phyloP scores from a whole-genome alignment of 371 early-diverging fungal genomes.

The Apophysomyces variabilis region DNA sequence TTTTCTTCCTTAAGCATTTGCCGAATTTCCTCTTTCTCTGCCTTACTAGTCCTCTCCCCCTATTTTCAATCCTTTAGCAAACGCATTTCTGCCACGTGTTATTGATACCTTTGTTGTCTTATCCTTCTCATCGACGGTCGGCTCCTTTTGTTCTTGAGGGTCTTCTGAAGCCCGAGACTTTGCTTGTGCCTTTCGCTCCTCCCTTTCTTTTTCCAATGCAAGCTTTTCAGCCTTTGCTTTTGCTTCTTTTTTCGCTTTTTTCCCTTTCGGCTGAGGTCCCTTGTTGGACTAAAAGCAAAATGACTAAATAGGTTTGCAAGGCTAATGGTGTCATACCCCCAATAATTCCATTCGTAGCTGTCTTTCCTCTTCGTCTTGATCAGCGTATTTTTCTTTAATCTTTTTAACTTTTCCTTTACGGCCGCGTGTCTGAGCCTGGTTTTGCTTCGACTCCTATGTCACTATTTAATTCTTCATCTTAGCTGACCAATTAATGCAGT shows the following conservation, averaged over 20 bases:
- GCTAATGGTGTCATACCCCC: constrained; percentile 51
- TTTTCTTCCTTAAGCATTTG: constrained; percentile 78
- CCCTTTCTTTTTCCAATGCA: constrained; percentile 34
- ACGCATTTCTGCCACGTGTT: not conserved
- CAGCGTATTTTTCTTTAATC: constrained; percentile 90
- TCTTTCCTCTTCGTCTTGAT: constrained; percentile 94
- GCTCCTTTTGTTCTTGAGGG: constrained; percentile 14
- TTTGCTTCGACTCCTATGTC: constrained; percentile 10
- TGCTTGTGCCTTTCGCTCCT: constrained; percentile 43
- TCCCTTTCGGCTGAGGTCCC: constrained; percentile 76
- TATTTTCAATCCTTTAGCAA: not conserved
- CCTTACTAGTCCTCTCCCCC: constrained; percentile 19
- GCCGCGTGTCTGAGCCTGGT: constrained; percentile 70
- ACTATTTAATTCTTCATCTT: not conserved
- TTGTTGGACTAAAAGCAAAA: constrained; percentile 58
- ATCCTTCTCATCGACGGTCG: not conserved
- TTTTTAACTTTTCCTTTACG: constrained; percentile 89
- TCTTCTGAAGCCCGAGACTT: constrained; percentile 19
- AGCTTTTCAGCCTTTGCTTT: constrained; percentile 55
- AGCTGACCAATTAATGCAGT: constrained; percentile 8
- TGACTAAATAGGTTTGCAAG: not conserved
- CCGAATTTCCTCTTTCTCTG: constrained; percentile 67
- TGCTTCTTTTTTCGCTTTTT: constrained; percentile 69
- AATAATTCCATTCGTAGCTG: constrained; percentile 82
- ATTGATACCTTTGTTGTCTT: not conserved